Percentiles rank a stretch among this genome's conserved stretches.
phyloP scores from a whole-genome alignment of 2,329 filamentous ascomycete genomes.

The Pseudocercospora macadamiae region DNA sequence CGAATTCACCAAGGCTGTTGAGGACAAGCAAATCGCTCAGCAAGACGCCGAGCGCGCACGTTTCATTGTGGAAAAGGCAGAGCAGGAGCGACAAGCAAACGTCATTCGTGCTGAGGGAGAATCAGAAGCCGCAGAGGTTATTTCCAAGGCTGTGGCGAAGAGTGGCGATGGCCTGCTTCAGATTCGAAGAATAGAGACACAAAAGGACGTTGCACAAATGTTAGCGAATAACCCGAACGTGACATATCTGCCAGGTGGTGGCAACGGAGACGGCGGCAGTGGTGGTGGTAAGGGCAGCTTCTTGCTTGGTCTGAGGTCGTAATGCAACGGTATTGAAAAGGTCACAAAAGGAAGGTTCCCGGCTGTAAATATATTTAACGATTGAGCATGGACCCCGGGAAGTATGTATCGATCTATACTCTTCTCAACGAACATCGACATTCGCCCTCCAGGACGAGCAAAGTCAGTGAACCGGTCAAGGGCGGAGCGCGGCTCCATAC shows the following conservation, averaged over 20 bases:
- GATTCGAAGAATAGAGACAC: conserved; percentile 96
- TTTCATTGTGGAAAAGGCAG: conserved; percentile 97
- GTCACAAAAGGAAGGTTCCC: background rate
- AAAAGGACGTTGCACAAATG: conserved; percentile 91
- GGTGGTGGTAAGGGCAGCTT: conserved; percentile 57
- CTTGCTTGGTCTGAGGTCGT: conserved; percentile 66
- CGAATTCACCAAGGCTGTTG: conserved; percentile 97
- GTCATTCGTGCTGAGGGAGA: conserved; percentile 98
- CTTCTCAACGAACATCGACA: background rate
- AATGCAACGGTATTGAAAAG: conserved; percentile 12
- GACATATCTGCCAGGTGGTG: conserved; percentile 83
- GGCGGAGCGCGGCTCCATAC: too few species aligned
- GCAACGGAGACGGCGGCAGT: conserved; percentile 59
- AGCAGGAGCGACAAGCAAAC: conserved; percentile 98
- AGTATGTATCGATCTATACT: background rate
- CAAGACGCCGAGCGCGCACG: conserved; percentile 96
- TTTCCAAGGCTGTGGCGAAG: conserved; percentile 91
- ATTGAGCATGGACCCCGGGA: background rate
- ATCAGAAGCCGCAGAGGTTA: conserved; percentile 93
- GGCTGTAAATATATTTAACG: background rate
- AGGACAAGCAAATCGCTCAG: conserved; percentile 99
- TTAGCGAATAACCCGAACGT: conserved; percentile 91
- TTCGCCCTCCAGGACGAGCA: too few species aligned
- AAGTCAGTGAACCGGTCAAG: too few species aligned
- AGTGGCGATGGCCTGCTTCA: conserved; percentile 89